These are phyloP conservation scores for Mortierella sp. DNA, from an alignment of 371 early-diverging fungal species.

Conservation along the genomic window DNA sequence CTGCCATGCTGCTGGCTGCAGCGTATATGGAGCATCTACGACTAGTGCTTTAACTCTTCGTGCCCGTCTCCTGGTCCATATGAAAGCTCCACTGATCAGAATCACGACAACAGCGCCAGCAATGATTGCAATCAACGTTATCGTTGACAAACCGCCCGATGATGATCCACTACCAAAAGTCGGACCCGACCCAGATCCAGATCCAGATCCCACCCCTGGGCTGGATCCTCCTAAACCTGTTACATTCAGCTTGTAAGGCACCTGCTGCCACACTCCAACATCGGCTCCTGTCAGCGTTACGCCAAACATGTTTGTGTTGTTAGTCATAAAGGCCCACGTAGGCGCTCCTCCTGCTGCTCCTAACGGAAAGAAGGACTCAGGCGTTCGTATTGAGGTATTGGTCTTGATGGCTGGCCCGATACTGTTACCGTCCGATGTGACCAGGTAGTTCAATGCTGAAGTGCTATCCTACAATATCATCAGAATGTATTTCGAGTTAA, in stretches of 20 bases:
- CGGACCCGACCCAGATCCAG: background rate
- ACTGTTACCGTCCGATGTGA: conserved; percentile 11
- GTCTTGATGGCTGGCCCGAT: background rate
- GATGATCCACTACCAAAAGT: background rate
- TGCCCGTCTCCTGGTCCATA: background rate
- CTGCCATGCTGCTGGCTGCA: no score
- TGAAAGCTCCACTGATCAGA: background rate
- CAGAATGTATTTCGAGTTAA: background rate
- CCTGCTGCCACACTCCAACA: conserved; percentile 8
- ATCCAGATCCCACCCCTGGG: conserved; percentile 1
- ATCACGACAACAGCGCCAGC: background rate
- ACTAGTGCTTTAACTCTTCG: background rate
- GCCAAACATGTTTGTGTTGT: background rate
- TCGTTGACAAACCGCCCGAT: background rate
- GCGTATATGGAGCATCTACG: background rate
- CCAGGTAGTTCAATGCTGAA: background rate
- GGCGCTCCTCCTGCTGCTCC: conserved; percentile 3
- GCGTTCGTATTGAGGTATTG: background rate
- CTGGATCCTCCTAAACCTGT: background rate
- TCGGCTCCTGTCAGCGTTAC: conserved; percentile 7
- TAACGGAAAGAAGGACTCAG: conserved; percentile 12
- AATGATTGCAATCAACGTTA: conserved; percentile 1
- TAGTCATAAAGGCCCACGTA: conserved; percentile 20
- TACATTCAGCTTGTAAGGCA: background rate
- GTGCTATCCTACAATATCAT: background rate